Conservation (phyloP, 345 rosid species). For the Syzygium aromaticum region DNA sequence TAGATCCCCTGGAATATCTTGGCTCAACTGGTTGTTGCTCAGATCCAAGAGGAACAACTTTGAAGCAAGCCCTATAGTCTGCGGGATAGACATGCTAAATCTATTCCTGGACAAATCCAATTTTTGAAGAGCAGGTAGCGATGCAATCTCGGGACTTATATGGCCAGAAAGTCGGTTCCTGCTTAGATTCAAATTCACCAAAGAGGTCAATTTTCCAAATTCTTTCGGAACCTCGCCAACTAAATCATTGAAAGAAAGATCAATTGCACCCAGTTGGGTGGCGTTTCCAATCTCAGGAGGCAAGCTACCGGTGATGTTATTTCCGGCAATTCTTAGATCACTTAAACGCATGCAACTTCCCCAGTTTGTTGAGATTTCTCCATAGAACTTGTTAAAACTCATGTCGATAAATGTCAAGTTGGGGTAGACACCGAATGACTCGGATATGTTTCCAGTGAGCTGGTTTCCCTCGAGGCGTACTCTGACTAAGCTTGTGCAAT, state of each 20-base stretch:
- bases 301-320: slow-evolving; percentile 14
- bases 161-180: neutral
- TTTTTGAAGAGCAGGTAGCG: neutral
- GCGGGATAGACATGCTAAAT: neutral
- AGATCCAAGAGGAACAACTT: slow-evolving; percentile 14
- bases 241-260: neutral
- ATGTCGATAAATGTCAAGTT: slow-evolving; percentile 11
- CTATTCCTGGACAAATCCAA: slow-evolving; percentile 22
- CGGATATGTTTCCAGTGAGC: slow-evolving; percentile 10
- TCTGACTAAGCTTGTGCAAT: slow-evolving; percentile 17
- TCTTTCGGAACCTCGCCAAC: neutral
- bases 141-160: slow-evolving; percentile 15
- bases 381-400: slow-evolving; percentile 18
- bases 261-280: neutral
- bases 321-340: slow-evolving; percentile 4
- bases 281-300: slow-evolving; percentile 20
- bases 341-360: slow-evolving; percentile 1
- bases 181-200: neutral
- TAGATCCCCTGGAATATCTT: slow-evolving; percentile 10
- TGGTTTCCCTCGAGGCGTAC: slow-evolving; percentile 12
- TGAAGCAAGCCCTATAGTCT: neutral
- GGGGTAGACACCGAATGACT: slow-evolving; percentile 12
- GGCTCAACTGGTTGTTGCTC: slow-evolving; percentile 18
- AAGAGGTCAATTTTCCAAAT: neutral
- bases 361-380: slow-evolving; percentile 21